Percentiles rank a stretch among this genome's conserved stretches.
phyloP scores from a whole-genome alignment of 345 rosid genomes.

The Linum lewisii region DNA sequence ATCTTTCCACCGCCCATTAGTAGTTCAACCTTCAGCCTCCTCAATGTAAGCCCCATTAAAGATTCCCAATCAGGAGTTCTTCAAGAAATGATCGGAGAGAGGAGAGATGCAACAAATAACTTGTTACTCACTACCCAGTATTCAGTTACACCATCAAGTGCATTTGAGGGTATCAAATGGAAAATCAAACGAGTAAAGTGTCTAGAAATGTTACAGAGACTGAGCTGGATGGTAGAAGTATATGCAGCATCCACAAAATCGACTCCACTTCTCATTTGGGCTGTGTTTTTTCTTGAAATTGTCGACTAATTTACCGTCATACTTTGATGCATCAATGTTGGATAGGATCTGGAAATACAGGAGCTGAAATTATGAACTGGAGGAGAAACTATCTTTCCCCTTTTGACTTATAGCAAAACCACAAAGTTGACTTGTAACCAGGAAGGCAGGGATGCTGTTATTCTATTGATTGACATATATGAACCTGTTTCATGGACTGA shows the following conservation, averaged over 20 bases:
- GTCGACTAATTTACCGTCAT: slow-evolving; percentile 32
- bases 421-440: background rate
- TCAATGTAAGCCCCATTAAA: slow-evolving; percentile 38
- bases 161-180: background rate
- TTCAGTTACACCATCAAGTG: background rate
- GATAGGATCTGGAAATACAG: slow-evolving; percentile 51
- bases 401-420: too few relatives aligned
- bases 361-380: background rate
- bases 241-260: slow-evolving; percentile 53
- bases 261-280: slow-evolving; percentile 70
- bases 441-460: too few relatives aligned
- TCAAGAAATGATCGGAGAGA: slow-evolving; percentile 4
- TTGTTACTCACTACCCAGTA: background rate
- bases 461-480: background rate
- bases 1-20: slow-evolving; percentile 72
- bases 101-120: background rate
- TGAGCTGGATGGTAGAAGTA: slow-evolving; percentile 35
- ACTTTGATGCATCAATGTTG: slow-evolving; percentile 46
- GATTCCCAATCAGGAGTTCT: slow-evolving; percentile 54
- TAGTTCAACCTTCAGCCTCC: slow-evolving; percentile 69
- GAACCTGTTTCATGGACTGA: slow-evolving; percentile 70
- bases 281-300: slow-evolving; percentile 55
- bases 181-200: background rate
- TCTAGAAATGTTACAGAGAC: slow-evolving; percentile 35
- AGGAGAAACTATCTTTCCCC: background rate